Percentiles rank a stretch among this genome's conserved stretches.
Conservation (phyloP, 1,139 yeast genomes). For the Yamadazyma trypodendri region DNA sequence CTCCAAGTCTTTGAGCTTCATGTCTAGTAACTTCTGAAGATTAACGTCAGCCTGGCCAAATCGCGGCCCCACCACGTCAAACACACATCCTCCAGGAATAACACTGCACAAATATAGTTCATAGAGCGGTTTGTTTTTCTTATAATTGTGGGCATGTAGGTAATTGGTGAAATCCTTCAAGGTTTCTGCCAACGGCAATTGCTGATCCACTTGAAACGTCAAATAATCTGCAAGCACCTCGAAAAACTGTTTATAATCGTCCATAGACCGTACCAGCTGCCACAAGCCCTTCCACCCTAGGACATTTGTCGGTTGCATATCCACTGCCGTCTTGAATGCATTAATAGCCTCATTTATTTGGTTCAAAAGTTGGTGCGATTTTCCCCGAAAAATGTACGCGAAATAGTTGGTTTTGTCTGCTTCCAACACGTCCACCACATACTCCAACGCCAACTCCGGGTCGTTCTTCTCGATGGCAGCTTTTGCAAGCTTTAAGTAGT, state of each 20-base stretch:
- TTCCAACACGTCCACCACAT: slow-evolving; percentile 50
- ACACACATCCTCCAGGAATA: slow-evolving; percentile 64
- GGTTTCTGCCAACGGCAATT: slow-evolving; percentile 40
- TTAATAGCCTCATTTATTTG: slow-evolving; percentile 43
- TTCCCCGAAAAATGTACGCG: slow-evolving; percentile 66
- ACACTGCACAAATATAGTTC: slow-evolving; percentile 52
- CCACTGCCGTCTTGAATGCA: slow-evolving; percentile 57
- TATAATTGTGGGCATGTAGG: slow-evolving; percentile 34
- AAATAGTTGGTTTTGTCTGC: slow-evolving; percentile 59
- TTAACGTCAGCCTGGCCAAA: slow-evolving; percentile 51
- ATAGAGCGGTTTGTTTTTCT: slow-evolving; percentile 29
- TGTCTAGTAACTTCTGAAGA: slow-evolving; percentile 48
- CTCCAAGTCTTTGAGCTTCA: slow-evolving; percentile 43
- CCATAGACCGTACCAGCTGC: slow-evolving; percentile 34
- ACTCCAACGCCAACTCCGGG: slow-evolving; percentile 55
- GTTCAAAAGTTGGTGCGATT: slow-evolving; percentile 48
- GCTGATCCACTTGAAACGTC: slow-evolving; percentile 22
- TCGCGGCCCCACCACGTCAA: slow-evolving; percentile 50
- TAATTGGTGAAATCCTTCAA: slow-evolving; percentile 47
- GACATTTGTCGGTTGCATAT: slow-evolving; percentile 51
- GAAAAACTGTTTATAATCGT: slow-evolving; percentile 49
- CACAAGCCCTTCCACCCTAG: slow-evolving; percentile 84
- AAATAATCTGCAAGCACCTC: slow-evolving; percentile 32
- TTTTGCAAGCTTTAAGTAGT: slow-evolving; percentile 55
- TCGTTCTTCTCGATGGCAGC: slow-evolving; percentile 56